Evolutionary conservation across 805 yeast species (phyloP), one percentile per base, ranked within the genome.

Genomic region (Suhomyces kilbournensis): DNA sequence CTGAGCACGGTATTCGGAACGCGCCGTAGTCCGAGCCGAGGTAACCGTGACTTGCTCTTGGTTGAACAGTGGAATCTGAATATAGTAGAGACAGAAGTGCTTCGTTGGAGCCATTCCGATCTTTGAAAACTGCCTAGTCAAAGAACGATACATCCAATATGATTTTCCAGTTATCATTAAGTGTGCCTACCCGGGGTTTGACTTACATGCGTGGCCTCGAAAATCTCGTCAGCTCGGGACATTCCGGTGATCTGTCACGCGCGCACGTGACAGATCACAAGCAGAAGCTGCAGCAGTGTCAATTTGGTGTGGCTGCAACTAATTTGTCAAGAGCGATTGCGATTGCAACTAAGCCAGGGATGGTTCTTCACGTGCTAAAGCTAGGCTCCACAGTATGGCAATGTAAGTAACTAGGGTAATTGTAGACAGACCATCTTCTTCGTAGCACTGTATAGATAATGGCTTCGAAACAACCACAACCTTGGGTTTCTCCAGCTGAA

Each of bases 401-500:
- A 8, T 38, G 19, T 38, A 38, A 38, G 42, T 38, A 19, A 19
- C 12, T 38, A 22, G 42, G 10, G 20, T 38, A 38, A 19, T 17
- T 17, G 42, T 38, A 38, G 42, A 35, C 19, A 34, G 7, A 8
- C 7, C 17, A 35, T 7, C 8, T 15, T 9, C 1, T 15, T 17
- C 15, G 6, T 15, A 2, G 10, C 6, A 35, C 20, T 17, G 12
- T 17, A 15, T 4, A 35, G 20, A 19, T 3, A 8, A 38, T 38
- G 42, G 23, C 22, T 3, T 14, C 38, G 14, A 35, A 19, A n/a
- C 26, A 30, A 12, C 56, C 59, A 9, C 50, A 50, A 23, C 56
- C 56, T 0, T 67, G 71, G 71, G 47, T 52, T 1, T 45, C 63
- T 2, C 71, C 71, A 1, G 46, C 55, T 7, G 67, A 63, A 49